Base-by-base conservation (phyloP, 306 rosid genomes). In the Crataegus laevigata region DNA sequence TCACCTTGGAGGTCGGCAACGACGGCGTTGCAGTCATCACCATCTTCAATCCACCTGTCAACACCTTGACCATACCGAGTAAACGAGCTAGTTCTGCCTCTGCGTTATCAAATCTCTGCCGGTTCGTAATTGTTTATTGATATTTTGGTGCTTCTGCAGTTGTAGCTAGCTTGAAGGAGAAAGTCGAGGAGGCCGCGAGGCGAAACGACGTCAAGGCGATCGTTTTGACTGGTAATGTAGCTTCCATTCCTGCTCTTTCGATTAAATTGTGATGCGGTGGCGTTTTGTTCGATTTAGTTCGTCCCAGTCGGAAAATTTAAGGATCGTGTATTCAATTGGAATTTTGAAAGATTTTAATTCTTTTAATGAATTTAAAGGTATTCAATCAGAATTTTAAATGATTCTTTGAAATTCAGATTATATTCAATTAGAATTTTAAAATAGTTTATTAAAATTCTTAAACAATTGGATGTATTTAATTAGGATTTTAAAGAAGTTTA, bases 11-110 rank as follows among this genome's bases (percentile, higher is more conserved):
- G 78, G 90, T 96, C 68, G 99, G 98, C 67, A 70, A 50, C 83
- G 98, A 96, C 75, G 98, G 93, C 86, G 98, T 96, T 75, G 99
- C 97, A 11, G 77, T 96, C 26, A 89, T 96, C 80, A 82, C 98
- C 68, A 84, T 96, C 73, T 84, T 79, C 60, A 92, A 96, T 68
- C 99, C 97, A 67, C 99, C 99, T 1, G 99, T 92, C 1, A 92
- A 96, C 86, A 97, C 97, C 74, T 76, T 94, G 71, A 97, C 96
- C 38, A 38, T 89, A 74, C 83, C 89, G 29, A 77, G 96, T 94
- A 40, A 80, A 84, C 86, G 22, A 81, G 96, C 91, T 30, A 75
- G 90, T 62, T 62, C 64, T 3, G 18, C 28, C 52, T 12, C 47
- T 22, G 32, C 11, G 3, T 10, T 62, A 66, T 54, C 29, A 52